phyloP scores from a whole-genome alignment of 148 eudicot species.

The Rheum nobile region DNA sequence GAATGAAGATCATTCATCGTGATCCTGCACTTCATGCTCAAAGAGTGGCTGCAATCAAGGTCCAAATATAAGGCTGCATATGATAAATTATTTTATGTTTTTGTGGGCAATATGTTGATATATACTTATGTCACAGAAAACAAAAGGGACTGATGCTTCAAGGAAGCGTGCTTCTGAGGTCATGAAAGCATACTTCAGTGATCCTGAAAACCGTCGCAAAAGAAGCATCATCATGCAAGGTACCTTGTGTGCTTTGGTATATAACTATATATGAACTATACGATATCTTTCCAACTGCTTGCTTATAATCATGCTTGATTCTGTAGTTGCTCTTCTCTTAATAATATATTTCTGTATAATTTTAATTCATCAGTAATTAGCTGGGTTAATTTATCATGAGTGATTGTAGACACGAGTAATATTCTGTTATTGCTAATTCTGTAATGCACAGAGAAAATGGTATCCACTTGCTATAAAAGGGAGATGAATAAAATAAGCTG shows the following conservation, averaged over 20 bases:
- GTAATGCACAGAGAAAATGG: no score
- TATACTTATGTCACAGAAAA: slow-evolving; percentile 28
- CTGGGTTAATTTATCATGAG: no score
- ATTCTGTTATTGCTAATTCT: no score
- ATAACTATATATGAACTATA: neutral
- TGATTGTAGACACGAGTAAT: no score
- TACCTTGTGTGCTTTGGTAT: slow-evolving; percentile 1
- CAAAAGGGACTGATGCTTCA: slow-evolving; percentile 63
- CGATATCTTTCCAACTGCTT: neutral
- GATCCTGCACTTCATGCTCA: slow-evolving; percentile 85
- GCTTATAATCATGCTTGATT: neutral
- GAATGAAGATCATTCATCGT: slow-evolving; percentile 90
- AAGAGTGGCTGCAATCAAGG: slow-evolving; percentile 93
- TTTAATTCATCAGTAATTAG: no score
- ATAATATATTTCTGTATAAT: no score
- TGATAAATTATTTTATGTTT: neutral
- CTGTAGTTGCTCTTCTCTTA: no score
- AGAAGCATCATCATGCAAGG: slow-evolving; percentile 93
- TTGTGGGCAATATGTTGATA: neutral
- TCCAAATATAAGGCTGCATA: slow-evolving; percentile 10
- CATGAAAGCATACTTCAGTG: slow-evolving; percentile 66
- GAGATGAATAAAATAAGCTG: neutral
- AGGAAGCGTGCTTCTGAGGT: slow-evolving; percentile 79
- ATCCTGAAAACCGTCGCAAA: slow-evolving; percentile 83
- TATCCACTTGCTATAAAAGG: no score